Base-by-base conservation (phyloP, 345 rosid genomes). In the Populus ilicifolia region DNA sequence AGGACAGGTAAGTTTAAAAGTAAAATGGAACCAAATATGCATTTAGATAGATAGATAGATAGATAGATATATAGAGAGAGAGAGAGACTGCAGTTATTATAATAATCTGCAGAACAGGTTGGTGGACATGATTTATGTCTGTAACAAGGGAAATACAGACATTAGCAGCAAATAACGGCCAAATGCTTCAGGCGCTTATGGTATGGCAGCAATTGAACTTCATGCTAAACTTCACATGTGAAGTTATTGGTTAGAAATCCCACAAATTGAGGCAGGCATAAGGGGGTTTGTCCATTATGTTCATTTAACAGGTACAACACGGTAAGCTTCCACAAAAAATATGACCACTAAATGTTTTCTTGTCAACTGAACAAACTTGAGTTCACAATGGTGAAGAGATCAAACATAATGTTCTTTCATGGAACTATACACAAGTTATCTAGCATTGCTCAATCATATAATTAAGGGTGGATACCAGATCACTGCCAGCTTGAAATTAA, bases 1-100 rank as follows among this genome's bases (percentile, higher is more conserved):
- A 69, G 73, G 50, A 78, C 75, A 29, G 21, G 61, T 75, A 39
- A 68, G 25, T 21, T 63, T 14, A 56, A 73, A 41, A 74, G 59
- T 33, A 69, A 75, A n/a, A 59, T 11, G 39, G 36, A 46, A 30
- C 54, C 48, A 46, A 43, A 27, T 27, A 27, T 27, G 29, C 29
- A 27, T 27, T 27, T 27, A 23, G 43, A 36, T n/a, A 14, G 46
- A 35, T 30, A 56, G 54, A 9, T 54, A 50, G 13, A 30, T 27
- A n/a, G 39, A 35, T 27, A 13, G 44, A 33, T 39, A 64, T 44
- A 9, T n/a, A 14, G 46, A 33, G 43, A 56, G 54, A 9, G 54
- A 10, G 67, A 50, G 13, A 71, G 38, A 5, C 6, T 35, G 5
- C 14, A 43, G 27, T 21, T 43, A 75, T 29, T n/a, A 56, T 29